Percentiles rank a stretch among this genome's conserved stretches.
phyloP scores from a whole-genome alignment of 2,329 filamentous ascomycete genomes.

The Fusarium brachygibbosum region DNA sequence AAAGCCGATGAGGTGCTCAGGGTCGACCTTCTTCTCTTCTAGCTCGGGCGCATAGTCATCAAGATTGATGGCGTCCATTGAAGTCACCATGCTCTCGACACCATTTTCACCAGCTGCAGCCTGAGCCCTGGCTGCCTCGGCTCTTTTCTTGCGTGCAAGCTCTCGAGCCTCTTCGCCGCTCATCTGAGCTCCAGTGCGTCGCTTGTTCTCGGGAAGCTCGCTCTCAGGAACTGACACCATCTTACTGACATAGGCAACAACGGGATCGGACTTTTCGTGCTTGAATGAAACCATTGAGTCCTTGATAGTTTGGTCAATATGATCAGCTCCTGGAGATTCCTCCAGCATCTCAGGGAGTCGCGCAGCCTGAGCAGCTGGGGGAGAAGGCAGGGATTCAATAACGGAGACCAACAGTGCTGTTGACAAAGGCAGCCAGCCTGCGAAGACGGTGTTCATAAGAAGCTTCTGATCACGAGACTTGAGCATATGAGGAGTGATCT shows the following conservation, averaged over 20 bases:
- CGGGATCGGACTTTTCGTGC: conserved; percentile 76
- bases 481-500: conserved; percentile 84
- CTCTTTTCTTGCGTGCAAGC: conserved; percentile 86
- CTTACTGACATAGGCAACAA: conserved; percentile 97
- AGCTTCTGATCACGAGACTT: conserved; percentile 87
- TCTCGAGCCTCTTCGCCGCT: conserved; percentile 92
- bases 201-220: conserved; percentile 89
- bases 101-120: conserved; percentile 66
- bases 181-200: conserved; percentile 73
- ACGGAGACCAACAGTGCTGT: conserved; percentile 94
- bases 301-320: conserved; percentile 77
- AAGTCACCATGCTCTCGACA: conserved; percentile 69
- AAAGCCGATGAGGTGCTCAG: conserved; percentile 93
- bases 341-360: conserved; percentile 84
- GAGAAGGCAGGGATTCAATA: conserved; percentile 91
- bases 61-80: conserved; percentile 72
- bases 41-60: conserved; percentile 64
- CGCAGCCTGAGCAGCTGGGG: conserved; percentile 81
- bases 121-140: conserved; percentile 86
- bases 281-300: conserved; percentile 89
- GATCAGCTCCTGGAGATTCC: conserved; percentile 80
- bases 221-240: conserved; percentile 97
- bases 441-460: conserved; percentile 87
- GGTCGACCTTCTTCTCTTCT: conserved; percentile 73
- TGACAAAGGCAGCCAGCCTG: conserved; percentile 91